These are phyloP conservation scores for Fusarium napiforme DNA, from an alignment of 2,329 filamentous ascomycete genomes.

Conservation along the genomic window DNA sequence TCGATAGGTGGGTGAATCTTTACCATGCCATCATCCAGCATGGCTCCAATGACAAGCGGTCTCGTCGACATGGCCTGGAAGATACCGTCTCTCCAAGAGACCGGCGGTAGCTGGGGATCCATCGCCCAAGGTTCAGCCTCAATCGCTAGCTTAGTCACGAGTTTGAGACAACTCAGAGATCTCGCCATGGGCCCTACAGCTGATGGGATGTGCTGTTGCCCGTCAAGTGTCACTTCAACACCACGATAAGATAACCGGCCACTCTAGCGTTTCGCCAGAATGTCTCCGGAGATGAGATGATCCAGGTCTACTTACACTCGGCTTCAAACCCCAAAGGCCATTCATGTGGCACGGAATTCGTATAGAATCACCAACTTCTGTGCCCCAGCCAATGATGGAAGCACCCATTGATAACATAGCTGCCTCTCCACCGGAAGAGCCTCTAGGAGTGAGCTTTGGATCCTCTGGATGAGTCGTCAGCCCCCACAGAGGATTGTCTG, in stretches of 20 bases:
- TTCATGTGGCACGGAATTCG: neutral
- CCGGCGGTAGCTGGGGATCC: neutral
- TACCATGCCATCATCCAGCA: neutral
- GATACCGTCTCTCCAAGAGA: neutral
- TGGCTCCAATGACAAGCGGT: neutral
- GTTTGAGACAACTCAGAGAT: neutral
- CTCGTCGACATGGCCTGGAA: neutral
- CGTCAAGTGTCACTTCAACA: neutral
- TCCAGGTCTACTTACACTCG: neutral
- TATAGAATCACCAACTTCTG: neutral
- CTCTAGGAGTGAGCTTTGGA: neutral
- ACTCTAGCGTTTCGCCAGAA: neutral
- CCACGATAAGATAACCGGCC: neutral
- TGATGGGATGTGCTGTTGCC: neutral
- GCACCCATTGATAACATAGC: neutral
- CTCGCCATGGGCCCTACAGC: neutral
- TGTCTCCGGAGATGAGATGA: neutral
- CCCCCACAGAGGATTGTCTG: neutral
- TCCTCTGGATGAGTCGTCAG: neutral
- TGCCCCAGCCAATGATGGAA: neutral
- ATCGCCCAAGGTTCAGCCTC: neutral
- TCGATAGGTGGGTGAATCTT: neutral
- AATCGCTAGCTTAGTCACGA: neutral
- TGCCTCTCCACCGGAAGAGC: neutral
- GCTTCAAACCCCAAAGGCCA: neutral